These are phyloP conservation scores for Aspergillus udagawae DNA, from an alignment of 2,329 filamentous ascomycete species.

Conservation along the genomic window DNA sequence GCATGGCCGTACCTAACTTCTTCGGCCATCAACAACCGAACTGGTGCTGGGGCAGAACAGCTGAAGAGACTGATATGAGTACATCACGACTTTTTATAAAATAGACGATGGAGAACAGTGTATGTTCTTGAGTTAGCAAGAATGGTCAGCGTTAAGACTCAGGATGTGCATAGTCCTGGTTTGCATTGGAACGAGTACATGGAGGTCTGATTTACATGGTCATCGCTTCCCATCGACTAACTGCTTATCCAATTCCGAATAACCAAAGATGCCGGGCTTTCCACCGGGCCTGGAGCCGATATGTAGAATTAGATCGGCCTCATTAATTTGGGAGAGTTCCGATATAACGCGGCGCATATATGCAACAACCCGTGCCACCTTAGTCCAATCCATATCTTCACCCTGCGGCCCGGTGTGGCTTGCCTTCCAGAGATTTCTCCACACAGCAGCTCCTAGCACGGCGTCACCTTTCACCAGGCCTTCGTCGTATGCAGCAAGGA, in stretches of 20 bases:
- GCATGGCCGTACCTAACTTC: not conserved
- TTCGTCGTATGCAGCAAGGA: slow-evolving; percentile 63
- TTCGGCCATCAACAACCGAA: not conserved
- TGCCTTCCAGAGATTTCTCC: slow-evolving; percentile 89
- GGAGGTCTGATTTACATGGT: not conserved
- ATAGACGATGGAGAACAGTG: not conserved
- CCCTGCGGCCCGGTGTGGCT: slow-evolving; percentile 41
- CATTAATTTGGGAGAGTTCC: slow-evolving; percentile 50
- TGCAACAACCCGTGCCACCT: slow-evolving; percentile 58
- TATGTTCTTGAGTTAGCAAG: not conserved
- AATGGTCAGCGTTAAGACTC: not conserved
- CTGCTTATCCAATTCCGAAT: slow-evolving; percentile 34
- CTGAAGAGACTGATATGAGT: not conserved
- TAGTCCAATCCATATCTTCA: slow-evolving; percentile 55
- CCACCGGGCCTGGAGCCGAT: slow-evolving; percentile 38
- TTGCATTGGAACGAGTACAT: not conserved
- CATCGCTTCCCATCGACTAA: slow-evolving; percentile 32
- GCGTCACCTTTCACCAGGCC: slow-evolving; percentile 45
- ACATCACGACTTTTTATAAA: not conserved
- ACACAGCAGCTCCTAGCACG: slow-evolving; percentile 64
- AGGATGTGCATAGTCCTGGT: slow-evolving; percentile 4
- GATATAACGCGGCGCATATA: slow-evolving; percentile 59
- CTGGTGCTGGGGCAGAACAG: not conserved
- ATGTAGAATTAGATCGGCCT: slow-evolving; percentile 53
- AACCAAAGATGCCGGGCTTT: slow-evolving; percentile 30